A percentile compares a stretch with the other conserved stretches of the same genome.
Conservation (phyloP, 1,284 basidiomycete genomes). For the Cryptococcus hybrid region DNA sequence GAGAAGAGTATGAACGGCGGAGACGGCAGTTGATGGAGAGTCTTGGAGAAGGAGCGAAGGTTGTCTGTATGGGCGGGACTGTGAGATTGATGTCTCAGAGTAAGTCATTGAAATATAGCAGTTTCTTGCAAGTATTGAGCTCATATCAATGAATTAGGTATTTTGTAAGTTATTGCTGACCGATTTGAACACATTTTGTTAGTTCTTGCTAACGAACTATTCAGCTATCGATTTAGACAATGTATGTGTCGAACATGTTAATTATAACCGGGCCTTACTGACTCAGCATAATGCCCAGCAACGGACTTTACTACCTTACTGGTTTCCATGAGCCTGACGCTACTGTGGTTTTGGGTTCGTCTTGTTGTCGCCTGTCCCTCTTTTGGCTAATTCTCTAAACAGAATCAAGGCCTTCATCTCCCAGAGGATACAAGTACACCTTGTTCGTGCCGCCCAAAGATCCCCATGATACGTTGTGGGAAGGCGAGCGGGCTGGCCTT, state of each 20-base stretch:
- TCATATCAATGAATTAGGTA: slow-evolving; percentile 35
- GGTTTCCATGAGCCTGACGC: slow-evolving; percentile 94
- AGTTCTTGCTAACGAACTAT: background rate
- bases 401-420: slow-evolving; percentile 54
- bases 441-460: slow-evolving; percentile 83
- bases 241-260: slow-evolving; percentile 20
- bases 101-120: slow-evolving; percentile 52
- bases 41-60: slow-evolving; percentile 73
- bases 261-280: background rate
- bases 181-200: background rate
- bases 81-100: slow-evolving; percentile 85
- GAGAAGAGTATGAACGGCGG: slow-evolving; percentile 78
- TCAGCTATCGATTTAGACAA: slow-evolving; percentile 92
- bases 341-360: slow-evolving; percentile 74
- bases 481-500: slow-evolving; percentile 72
- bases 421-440: slow-evolving; percentile 81
- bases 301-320: slow-evolving; percentile 91
- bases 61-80: slow-evolving; percentile 75
- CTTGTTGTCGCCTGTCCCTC: background rate
- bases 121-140: background rate
- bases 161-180: background rate
- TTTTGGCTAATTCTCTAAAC: background rate
- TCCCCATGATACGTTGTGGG: slow-evolving; percentile 81
- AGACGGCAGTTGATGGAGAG: slow-evolving; percentile 69
- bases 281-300: slow-evolving; percentile 40